Percentiles rank a stretch among this genome's conserved stretches.
Conservation (phyloP, 2,329 filamentous ascomycete genomes). For the Pseudopyricularia javanii region DNA sequence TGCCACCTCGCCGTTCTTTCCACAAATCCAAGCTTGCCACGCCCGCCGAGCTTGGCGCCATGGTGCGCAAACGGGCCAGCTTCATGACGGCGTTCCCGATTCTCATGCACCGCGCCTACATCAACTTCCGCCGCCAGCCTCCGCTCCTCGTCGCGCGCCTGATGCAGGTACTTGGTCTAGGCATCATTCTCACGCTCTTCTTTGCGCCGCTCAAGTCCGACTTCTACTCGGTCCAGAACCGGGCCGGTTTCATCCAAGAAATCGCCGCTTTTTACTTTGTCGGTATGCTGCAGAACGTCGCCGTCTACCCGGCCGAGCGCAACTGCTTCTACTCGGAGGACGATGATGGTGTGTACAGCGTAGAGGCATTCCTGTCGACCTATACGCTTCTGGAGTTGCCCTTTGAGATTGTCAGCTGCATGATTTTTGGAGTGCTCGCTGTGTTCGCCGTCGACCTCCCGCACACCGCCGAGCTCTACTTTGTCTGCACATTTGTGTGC, state of each 20-base stretch:
- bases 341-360: constrained; percentile 59
- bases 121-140: constrained; percentile 59
- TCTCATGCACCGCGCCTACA: constrained; percentile 51
- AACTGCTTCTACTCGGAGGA: constrained; percentile 70
- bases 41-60: constrained; percentile 59
- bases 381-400: constrained; percentile 62
- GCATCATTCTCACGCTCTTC: constrained; percentile 52
- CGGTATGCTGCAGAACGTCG: constrained; percentile 70
- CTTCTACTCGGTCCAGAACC: constrained; percentile 59
- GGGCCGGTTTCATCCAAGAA: constrained; percentile 63
- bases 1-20: constrained; percentile 9
- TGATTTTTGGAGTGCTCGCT: constrained; percentile 53
- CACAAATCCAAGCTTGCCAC: constrained; percentile 40
- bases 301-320: constrained; percentile 58
- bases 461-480: constrained; percentile 51
- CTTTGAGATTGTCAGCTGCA: constrained; percentile 53
- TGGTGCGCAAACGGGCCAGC: constrained; percentile 50
- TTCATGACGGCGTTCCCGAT: constrained; percentile 54
- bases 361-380: constrained; percentile 57
- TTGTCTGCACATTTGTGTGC: constrained; percentile 54
- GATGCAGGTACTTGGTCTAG: constrained; percentile 55
- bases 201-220: constrained; percentile 60
- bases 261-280: constrained; percentile 61
- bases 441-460: constrained; percentile 55
- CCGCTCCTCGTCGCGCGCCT: constrained; percentile 50